A percentile compares a stretch with the other conserved stretches of the same genome.
Evolutionary conservation across 1,284 basidiomycete species (phyloP).

Genomic region (Cutaneotrichosporon daszewskae): DNA sequence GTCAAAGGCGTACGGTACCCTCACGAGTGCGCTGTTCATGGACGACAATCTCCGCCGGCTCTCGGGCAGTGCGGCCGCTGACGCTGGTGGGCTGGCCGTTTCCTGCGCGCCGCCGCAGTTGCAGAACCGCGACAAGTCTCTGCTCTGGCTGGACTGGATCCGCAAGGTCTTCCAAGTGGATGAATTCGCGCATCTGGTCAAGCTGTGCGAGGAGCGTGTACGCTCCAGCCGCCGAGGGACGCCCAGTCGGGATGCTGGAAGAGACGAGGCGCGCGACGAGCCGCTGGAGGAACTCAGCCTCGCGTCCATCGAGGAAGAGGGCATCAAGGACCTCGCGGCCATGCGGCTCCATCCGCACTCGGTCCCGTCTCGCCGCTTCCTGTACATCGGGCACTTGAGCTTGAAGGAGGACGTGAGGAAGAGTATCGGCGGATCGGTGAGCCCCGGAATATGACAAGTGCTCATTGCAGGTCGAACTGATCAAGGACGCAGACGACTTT

Average conservation of each 20-base stretch:
- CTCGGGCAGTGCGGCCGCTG: slow-evolving; percentile 9
- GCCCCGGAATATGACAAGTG: not conserved
- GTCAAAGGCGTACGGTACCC: slow-evolving; percentile 15
- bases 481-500: slow-evolving; percentile 28
- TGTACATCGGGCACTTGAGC: slow-evolving; percentile 27
- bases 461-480: slow-evolving; percentile 18
- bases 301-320: slow-evolving; percentile 19
- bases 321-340: slow-evolving; percentile 23
- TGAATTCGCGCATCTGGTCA: slow-evolving; percentile 19
- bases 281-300: not conserved
- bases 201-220: slow-evolving; percentile 10
- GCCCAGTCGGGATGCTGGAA: not conserved
- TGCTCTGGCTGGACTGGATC: slow-evolving; percentile 28
- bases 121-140: slow-evolving; percentile 14
- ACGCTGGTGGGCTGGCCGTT: slow-evolving; percentile 19
- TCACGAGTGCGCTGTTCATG: slow-evolving; percentile 22
- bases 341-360: slow-evolving; percentile 29
- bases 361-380: slow-evolving; percentile 27
- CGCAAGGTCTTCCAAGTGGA: slow-evolving; percentile 6
- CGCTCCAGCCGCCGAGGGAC: not conserved
- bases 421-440: not conserved
- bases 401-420: not conserved
- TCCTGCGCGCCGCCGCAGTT: slow-evolving; percentile 23
- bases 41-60: slow-evolving; percentile 22
- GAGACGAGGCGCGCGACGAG: not conserved